Evolutionary conservation across 805 yeast species (phyloP), one percentile per base, ranked within the genome.

Genomic region (Vanderwaltozyma polyspora): DNA sequence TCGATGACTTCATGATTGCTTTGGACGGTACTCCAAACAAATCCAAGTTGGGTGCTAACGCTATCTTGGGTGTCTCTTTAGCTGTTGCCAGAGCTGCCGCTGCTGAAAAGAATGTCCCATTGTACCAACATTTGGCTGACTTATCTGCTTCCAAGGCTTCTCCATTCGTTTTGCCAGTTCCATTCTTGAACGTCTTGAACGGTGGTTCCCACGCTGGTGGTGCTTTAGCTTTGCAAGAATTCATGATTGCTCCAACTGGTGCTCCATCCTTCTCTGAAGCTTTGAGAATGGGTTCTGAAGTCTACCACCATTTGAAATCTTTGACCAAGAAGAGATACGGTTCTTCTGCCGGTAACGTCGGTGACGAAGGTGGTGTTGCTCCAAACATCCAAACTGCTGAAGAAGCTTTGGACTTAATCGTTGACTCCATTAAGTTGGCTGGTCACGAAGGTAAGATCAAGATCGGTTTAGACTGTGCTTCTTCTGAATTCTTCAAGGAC

Each of bases 161-260:
- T 66, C 89, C 94, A 66, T 91, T 66, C 66, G 96, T 91, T 41
- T 72, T 89, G 63, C 98, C 98, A 65, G 97, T 91, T 67, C 98
- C 98, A 51, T 81, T 91, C 94, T 91, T 84, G 73, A 89, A 89
- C 72, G 98, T 89, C 49, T 74, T 89, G 67, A 89, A 89, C 79
- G 98, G 98, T 75, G 98, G 98, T 68, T 81, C 94, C 60, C 98
- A 89, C 72, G 98, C 98, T 60, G 98, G 98, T 73, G 98, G 98
- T 72, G 79, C 89, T 62, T 74, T 89, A 52, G 98, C 98, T 57
- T 77, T 89, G 80, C 98, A 89, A 76, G 98, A 89, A 75, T 89
- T 89, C 76, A 91, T 89, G 97, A 84, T 89, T 69, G 97, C 83
- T 46, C 97, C 98, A 69, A 71, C 81, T 51, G 89, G 78, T 57